These are phyloP conservation scores for Lipomyces kockii DNA, from an alignment of 805 yeast genomes.

Conservation along the genomic window DNA sequence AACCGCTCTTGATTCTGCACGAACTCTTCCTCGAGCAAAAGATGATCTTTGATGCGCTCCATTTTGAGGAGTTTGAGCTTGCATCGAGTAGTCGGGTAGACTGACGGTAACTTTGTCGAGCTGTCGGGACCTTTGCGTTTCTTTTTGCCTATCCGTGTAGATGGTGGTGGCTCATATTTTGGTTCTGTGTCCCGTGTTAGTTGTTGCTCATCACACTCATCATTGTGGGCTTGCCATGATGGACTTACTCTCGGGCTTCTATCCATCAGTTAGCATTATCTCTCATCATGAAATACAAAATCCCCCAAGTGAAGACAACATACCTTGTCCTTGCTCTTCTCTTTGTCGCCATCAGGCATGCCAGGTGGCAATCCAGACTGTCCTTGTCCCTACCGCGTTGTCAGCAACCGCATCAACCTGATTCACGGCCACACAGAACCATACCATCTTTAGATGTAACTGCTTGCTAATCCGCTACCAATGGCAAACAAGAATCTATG, in stretches of 20 bases:
- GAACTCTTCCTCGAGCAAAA: constrained; percentile 88
- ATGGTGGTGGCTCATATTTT: constrained; percentile 98
- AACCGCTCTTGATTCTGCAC: constrained; percentile 92
- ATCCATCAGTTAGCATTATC: neutral
- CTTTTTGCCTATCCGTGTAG: constrained; percentile 89
- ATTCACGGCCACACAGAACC: neutral
- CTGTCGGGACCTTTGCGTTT: constrained; percentile 84
- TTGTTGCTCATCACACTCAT: neutral
- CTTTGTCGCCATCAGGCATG: constrained; percentile 44
- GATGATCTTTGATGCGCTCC: constrained; percentile 96
- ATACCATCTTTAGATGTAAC: neutral
- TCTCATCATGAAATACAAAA: neutral
- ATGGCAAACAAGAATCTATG: neutral
- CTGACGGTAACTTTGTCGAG: constrained; percentile 83
- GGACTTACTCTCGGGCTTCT: constrained; percentile 44
- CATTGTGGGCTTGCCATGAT: neutral
- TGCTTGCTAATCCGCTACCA: neutral
- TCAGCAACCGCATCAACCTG: neutral
- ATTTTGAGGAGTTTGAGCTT: constrained; percentile 86
- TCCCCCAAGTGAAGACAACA: constrained; percentile 7
- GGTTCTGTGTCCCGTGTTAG: constrained; percentile 67
- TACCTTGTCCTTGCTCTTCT: constrained; percentile 40
- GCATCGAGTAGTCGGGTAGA: constrained; percentile 91
- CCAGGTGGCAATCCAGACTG: constrained; percentile 43
- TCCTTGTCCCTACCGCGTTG: constrained; percentile 43